Base-by-base conservation (phyloP, 2,329 filamentous ascomycete genomes). In the Bipolaris zeicola region DNA sequence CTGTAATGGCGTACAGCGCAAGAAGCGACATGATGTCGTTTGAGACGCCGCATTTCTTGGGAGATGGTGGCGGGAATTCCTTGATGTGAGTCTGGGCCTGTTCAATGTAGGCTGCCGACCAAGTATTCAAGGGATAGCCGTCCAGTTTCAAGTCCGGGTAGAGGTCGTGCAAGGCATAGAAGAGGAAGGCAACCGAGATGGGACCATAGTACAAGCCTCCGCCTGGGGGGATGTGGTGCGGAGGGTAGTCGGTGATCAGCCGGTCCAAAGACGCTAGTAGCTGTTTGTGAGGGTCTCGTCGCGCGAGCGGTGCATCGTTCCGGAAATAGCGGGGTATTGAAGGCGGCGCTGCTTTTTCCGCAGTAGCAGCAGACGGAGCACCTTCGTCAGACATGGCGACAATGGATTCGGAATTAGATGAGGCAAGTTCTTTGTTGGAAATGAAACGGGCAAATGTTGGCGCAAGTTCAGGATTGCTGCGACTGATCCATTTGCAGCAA, bases 171-270 rank as follows among this genome's bases (percentile, higher is more conserved):
- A 83, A 77, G 18, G 80, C 74, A 59, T 81, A 79, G 69, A 83
- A 81, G 31, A 80, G 74, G 63, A 80, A 82, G 26, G 81, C 80
- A 39, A 83, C 76, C 45, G 76, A 79, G 43, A 81, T 78, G 7
- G 80, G 79, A 14, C 81, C 81, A 68, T 81, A 79, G 71, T 81
- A 82, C 26, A 83, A 74, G 20, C 81, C 81, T 37, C 81, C 81
- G 43, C 78, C 76, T 8, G 80, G 79, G 28, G 73, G 73, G 44
- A 82, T 67, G 41, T 74, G 71, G 42, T 80, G 76, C 18, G 81
- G 81, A 42, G 81, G 80, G 62, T 81, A 69, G 10, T 80, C 74
- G 46, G 73, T 79, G 42, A 82, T 77, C 37, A 83, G 75, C 55
- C 81, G 79, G 31, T 77, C 78, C 48, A 83, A 73, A 14, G 80